A percentile compares a stretch with the other conserved stretches of the same genome.
Conservation (phyloP, 345 rosid genomes). For the Citrus sinensis region DVS_A1.0 CM039166.1:267001-267500, state of each 20-base stretch:
- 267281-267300: not conserved
- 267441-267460: not conserved
- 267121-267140: slow-evolving; percentile 56
- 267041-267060: too few species aligned
- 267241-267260: not conserved
- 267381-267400: not conserved
- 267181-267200: slow-evolving; percentile 45
- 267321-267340: not conserved
- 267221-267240: not conserved
- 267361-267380: not conserved
- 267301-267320: not conserved
- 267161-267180: slow-evolving; percentile 91
- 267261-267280: not conserved
- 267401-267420: not conserved
- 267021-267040: slow-evolving; percentile 23
- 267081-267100: not conserved
- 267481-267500: not conserved
- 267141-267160: slow-evolving; percentile 81
- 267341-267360: not conserved
- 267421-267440: not conserved
- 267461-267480: not conserved
- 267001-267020: slow-evolving; percentile 93
- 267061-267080: not conserved
- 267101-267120: not conserved
- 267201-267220: slow-evolving; percentile 1